Evolutionary conservation across 495 filamentous ascomycete genomes (phyloP).

Genomic region (Aspergillus avenaceus): DNA sequence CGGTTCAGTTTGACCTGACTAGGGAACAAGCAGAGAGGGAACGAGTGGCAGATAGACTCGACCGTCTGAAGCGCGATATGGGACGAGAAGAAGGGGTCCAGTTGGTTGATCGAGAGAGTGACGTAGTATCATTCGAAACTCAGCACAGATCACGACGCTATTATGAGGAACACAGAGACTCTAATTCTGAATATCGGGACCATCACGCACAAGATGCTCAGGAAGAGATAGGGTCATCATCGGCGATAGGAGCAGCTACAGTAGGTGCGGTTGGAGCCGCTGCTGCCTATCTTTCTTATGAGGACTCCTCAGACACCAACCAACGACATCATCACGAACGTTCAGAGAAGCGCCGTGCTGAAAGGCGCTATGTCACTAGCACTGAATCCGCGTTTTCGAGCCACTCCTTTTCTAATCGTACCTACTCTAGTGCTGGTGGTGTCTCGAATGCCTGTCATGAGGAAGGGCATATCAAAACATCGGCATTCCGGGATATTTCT

Average conservation of each 20-base stretch:
- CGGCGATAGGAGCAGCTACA: slow-evolving; percentile 42
- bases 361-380: slow-evolving; percentile 28
- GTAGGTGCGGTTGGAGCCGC: slow-evolving; percentile 47
- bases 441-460: slow-evolving; percentile 2
- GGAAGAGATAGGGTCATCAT: slow-evolving; percentile 24
- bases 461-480: slow-evolving; percentile 17
- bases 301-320: slow-evolving; percentile 29
- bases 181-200: slow-evolving; percentile 16
- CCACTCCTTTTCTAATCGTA: slow-evolving; percentile 13
- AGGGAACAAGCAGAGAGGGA: slow-evolving; percentile 45
- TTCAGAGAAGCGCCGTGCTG: slow-evolving; percentile 36
- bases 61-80: slow-evolving; percentile 21
- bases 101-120: slow-evolving; percentile 30
- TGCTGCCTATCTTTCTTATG: slow-evolving; percentile 37
- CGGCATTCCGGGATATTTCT: slow-evolving; percentile 19
- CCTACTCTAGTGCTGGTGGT: slow-evolving; percentile 10
- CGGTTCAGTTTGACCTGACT: slow-evolving; percentile 45
- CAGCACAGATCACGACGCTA: slow-evolving; percentile 9
- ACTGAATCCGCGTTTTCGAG: slow-evolving; percentile 17
- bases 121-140: slow-evolving; percentile 12
- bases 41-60: slow-evolving; percentile 32
- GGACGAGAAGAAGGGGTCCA: slow-evolving; percentile 25
- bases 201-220: slow-evolving; percentile 4
- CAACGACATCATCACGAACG: slow-evolving; percentile 26
- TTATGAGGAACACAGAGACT: slow-evolving; percentile 13